phyloP scores from a whole-genome alignment of 768 basidiomycete species.

The Boletus sensibilis region DNA sequence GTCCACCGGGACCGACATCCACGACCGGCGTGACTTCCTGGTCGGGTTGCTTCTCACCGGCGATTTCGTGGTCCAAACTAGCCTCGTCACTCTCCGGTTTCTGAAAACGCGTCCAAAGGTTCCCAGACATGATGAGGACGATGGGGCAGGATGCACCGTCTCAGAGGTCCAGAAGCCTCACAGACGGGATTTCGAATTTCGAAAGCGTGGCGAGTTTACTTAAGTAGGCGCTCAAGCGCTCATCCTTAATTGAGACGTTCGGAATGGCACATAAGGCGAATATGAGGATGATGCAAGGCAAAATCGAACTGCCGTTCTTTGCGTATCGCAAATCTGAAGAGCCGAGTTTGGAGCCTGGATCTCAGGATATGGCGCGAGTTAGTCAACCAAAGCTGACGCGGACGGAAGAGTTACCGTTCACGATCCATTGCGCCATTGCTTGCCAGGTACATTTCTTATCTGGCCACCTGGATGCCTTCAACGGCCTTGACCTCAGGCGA shows the following conservation, averaged over 20 bases:
- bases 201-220: background rate
- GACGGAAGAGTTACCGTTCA: background rate
- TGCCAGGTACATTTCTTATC: background rate
- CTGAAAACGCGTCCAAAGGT: background rate
- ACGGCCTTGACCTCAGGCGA: too few relatives aligned
- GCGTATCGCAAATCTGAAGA: background rate
- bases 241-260: background rate
- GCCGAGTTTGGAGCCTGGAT: background rate
- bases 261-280: background rate
- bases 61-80: background rate
- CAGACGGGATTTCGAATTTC: background rate
- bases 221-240: background rate
- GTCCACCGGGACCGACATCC: slow-evolving; percentile 39
- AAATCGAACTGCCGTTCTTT: too few relatives aligned
- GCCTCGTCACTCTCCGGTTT: background rate
- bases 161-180: background rate
- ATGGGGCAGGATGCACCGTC: background rate
- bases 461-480: background rate
- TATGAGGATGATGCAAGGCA: background rate
- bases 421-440: background rate
- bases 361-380: background rate
- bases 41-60: background rate
- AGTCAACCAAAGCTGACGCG: background rate
- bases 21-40: slow-evolving; percentile 4
- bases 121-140: slow-evolving; percentile 4